Evolutionary conservation across 2,329 filamentous ascomycete species (phyloP).

Genomic region (Trichoderma koningiopsis): DNA sequence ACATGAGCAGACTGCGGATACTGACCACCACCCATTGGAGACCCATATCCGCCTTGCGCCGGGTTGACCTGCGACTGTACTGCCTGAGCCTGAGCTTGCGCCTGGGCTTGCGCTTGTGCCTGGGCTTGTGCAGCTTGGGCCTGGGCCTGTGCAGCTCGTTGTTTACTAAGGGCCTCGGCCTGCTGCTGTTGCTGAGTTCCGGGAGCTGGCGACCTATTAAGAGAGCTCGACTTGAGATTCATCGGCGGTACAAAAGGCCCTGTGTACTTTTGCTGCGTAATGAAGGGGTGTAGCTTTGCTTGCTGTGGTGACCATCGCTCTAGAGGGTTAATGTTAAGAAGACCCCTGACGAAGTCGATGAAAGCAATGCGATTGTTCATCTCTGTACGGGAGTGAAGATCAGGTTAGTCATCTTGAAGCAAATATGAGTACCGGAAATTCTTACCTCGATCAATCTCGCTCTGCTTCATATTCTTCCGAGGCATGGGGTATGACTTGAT

Average conservation of each 20-base stretch:
- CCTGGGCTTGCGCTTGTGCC: conserved; percentile 61
- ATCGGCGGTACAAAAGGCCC: conserved; percentile 95
- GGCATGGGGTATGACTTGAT: conserved; percentile 99
- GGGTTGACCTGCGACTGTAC: conserved; percentile 67
- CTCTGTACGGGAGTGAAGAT: conserved; percentile 59
- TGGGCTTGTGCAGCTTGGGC: conserved; percentile 48
- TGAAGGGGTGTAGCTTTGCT: conserved; percentile 95
- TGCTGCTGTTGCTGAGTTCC: conserved; percentile 96
- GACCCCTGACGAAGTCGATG: conserved; percentile 93
- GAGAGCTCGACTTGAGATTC: conserved; percentile 86
- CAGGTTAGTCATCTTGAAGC: not conserved
- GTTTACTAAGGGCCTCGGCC: conserved; percentile 90
- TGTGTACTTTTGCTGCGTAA: conserved; percentile 96
- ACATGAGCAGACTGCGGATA: conserved; percentile 52
- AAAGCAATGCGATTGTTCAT: conserved; percentile 98
- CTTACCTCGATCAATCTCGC: conserved; percentile 90
- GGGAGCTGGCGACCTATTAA: conserved; percentile 85
- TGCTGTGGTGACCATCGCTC: conserved; percentile 98
- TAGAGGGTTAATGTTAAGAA: conserved; percentile 91
- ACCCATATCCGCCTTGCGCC: conserved; percentile 63
- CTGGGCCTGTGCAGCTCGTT: conserved; percentile 71
- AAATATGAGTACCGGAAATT: not conserved
- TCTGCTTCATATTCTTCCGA: conserved; percentile 98
- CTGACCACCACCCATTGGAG: conserved; percentile 47
- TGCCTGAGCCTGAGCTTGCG: conserved; percentile 61